A percentile compares a stretch with the other conserved stretches of the same genome.
These are phyloP conservation scores for Marasmius sp. DNA, from an alignment of 1,284 basidiomycete genomes.

Conservation along the genomic window DNA sequence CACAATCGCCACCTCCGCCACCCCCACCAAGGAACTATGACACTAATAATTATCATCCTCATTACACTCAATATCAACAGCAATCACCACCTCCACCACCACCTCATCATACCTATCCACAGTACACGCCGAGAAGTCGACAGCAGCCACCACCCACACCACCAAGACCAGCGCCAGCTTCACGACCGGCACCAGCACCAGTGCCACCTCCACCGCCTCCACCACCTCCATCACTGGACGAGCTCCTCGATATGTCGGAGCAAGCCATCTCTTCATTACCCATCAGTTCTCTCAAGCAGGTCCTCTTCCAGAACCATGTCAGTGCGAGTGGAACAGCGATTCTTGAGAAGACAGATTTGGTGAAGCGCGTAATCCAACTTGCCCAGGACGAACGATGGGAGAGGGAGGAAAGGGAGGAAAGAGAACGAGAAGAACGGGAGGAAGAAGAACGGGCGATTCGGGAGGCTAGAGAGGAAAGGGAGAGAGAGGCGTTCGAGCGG, in stretches of 20 bases:
- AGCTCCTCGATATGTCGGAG: slow-evolving; percentile 61
- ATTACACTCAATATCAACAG: not conserved
- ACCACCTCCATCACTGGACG: slow-evolving; percentile 46
- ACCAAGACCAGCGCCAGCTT: slow-evolving; percentile 12
- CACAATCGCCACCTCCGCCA: not conserved
- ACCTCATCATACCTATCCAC: slow-evolving; percentile 20
- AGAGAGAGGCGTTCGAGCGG: slow-evolving; percentile 6
- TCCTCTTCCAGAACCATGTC: slow-evolving; percentile 77
- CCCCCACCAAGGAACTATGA: not conserved
- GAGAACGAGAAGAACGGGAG: slow-evolving; percentile 36
- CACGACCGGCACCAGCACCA: slow-evolving; percentile 8
- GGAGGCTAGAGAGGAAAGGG: slow-evolving; percentile 21
- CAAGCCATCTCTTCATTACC: slow-evolving; percentile 59
- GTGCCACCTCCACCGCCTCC: slow-evolving; percentile 29
- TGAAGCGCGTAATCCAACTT: slow-evolving; percentile 63
- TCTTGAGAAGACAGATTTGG: slow-evolving; percentile 75
- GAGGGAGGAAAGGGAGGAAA: slow-evolving; percentile 49
- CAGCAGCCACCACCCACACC: slow-evolving; percentile 10
- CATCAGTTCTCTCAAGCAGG: slow-evolving; percentile 67
- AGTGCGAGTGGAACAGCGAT: slow-evolving; percentile 46
- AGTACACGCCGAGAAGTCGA: slow-evolving; percentile 15
- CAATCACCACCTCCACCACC: slow-evolving; percentile 21
- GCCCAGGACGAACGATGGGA: slow-evolving; percentile 67
- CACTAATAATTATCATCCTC: not conserved
- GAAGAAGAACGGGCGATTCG: slow-evolving; percentile 32